Base-by-base conservation (phyloP, 2,329 filamentous ascomycete species). In the Chaetomiaceae sp. region DNA sequence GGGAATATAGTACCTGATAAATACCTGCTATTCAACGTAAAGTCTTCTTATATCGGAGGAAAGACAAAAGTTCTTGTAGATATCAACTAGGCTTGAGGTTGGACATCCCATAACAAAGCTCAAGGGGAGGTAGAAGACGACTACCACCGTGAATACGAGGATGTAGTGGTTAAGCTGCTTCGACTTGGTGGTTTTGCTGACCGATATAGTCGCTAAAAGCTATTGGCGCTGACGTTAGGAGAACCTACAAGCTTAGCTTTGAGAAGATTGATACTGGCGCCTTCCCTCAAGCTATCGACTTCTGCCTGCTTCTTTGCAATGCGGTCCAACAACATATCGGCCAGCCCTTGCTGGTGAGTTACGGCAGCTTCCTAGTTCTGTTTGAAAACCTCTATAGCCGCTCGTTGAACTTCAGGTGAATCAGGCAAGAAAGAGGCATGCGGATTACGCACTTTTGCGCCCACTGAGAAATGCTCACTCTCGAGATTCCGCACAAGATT, bases 101-200 rank as follows among this genome's bases (percentile, higher is more conserved):
- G n/a, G n/a, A n/a, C n/a, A n/a, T 42, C 54, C 55, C 1, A 44
- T 18, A 16, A 57, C 42, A 29, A 57, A 57, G n/a, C 51, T 55
- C 34, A 57, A 18, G 16, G 52, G 55, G 6, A 57, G 41, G 36
- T 54, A 53, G 23, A 57, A 30, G 29, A 57, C 44, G 33, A 52
- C 55, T 8, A 55, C 45, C 11, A 57, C 45, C 9, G 51, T 57
- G 25, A 57, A 57, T 14, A 57, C 45, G 6, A 57, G 14, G 14
- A 57, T 57, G 30, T 49, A 55, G 29, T 53, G 48, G 45, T 57
- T 57, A 13, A 55, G 30, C 16, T 54, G 38, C 13, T 37, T 53
- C 2, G 55, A 49, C 18, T 55, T 57, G 18, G 20, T 50, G 0
- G 55, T 42, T 38, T 57, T 52, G 21, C 47, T 54, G 23, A 57